Base-by-base conservation (phyloP, 148 eudicot species). In the Nepenthes gracilis region DNA sequence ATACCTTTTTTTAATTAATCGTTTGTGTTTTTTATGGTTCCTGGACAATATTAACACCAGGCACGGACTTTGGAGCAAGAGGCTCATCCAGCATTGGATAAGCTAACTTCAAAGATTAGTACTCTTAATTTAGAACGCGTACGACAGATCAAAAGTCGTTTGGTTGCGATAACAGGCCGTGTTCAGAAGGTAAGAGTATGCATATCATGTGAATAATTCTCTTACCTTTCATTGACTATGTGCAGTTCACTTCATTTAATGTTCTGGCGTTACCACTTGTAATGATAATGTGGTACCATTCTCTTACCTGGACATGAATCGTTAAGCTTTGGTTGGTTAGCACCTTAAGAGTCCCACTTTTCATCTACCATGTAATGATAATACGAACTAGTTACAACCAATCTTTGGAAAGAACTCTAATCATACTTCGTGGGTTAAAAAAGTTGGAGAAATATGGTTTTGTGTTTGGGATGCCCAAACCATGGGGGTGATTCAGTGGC, bases 81-180 rank as follows among this genome's bases (percentile, higher is more conserved):
- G 84, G 96, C 99, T 67, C 96, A 93, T 79, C 99, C 99, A 53
- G 99, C 96, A 51, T 77, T 93, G 67, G 99, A 93, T 75, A 93
- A 86, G 82, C 78, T 93, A 75, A 88, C 99, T 59, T 82, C 99
- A 61, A 86, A 93, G 70, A 93, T 93, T 61, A 93, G 96, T 71
- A 93, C 96, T 62, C 92, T 88, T 74, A 93, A 93, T 72, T 75
- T 93, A 85, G 99, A 93, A 67, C 91, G 99, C 64, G 99, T 93
- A 64, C 83, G 96, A 7, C 99, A 93, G 73, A 93, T 93, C 58
- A 93, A 93, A 76, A 88, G 96, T 69, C 96, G 96, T 2, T 68
- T 93, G 76, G 99, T 93, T 70, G 99, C 99, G 43, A 83, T 93
- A 61, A 84, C 96, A 60, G 99, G 99, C 7, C 99, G 99, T 60